Percentiles rank a stretch among this genome's conserved stretches.
Evolutionary conservation across 768 basidiomycete species (phyloP).

Genomic region (Tulasnella calospora): DNA sequence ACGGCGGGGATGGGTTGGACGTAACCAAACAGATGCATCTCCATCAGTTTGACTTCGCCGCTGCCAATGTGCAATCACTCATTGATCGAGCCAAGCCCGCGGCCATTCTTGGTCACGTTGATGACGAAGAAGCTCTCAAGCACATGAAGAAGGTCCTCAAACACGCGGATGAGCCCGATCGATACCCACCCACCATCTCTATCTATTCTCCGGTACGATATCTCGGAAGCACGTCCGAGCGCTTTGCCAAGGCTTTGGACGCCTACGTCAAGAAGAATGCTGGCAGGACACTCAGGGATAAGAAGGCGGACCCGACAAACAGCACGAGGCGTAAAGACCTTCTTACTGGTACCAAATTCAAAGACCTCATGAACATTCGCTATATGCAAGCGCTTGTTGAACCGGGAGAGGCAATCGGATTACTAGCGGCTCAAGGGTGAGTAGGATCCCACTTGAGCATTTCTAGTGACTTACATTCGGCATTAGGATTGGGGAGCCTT

Average conservation of each 20-base stretch:
- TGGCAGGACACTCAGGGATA: conserved; percentile 29
- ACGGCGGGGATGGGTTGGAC: conserved; percentile 94
- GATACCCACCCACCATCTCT: conserved; percentile 66
- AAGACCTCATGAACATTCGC: conserved; percentile 79
- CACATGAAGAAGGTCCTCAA: conserved; percentile 92
- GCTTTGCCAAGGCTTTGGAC: conserved; percentile 74
- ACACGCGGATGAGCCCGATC: conserved; percentile 49
- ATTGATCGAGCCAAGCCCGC: conserved; percentile 62
- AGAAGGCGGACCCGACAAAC: conserved; percentile 30
- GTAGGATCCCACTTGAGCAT: conserved; percentile 31
- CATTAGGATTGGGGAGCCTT: conserved; percentile 89
- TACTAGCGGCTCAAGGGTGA: conserved; percentile 95
- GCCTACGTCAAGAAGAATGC: conserved; percentile 73
- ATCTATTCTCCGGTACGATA: conserved; percentile 70
- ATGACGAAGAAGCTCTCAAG: conserved; percentile 58
- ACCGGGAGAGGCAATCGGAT: conserved; percentile 96
- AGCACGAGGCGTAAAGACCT: conserved; percentile 41
- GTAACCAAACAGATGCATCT: conserved; percentile 97
- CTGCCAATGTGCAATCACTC: conserved; percentile 75
- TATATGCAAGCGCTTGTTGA: conserved; percentile 92
- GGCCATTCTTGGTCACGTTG: conserved; percentile 52
- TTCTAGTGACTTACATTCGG: neutral
- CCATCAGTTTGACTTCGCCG: conserved; percentile 83
- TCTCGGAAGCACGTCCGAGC: conserved; percentile 88
- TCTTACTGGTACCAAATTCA: conserved; percentile 57